Base-by-base conservation (phyloP, 345 rosid genomes). In the Aquilaria yunnanensis region DNA sequence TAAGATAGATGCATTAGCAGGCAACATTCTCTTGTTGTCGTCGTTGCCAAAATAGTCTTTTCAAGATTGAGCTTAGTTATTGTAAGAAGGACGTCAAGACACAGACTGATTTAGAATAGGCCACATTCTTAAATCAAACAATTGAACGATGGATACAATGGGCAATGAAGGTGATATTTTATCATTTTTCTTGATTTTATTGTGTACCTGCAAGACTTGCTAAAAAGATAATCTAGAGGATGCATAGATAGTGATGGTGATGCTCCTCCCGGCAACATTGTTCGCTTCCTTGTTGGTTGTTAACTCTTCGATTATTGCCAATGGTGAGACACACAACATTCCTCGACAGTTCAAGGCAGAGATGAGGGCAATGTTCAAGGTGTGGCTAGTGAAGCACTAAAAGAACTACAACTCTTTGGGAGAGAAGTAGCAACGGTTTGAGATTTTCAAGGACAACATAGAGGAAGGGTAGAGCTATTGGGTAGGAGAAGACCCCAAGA, bases 371-470 rank as follows among this genome's bases (percentile, higher is more conserved):
- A 65, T 88, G 31, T 88, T 79, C 78, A 87, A 88, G 70, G 72
- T 72, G 59, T 90, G 99, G 97, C 74, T 85, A 51, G 80, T 63
- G 7, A 70, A 81, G 77, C 88, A 90, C 56, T 87, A 88, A n/a
- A 94, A 86, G 71, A 63, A 57, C 23, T 78, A 82, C 78, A 85
- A 77, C 77, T 84, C 70, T 47, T 66, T 89, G 60, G 85, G 78
- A 9, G 95, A 79, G 77, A 93, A 85, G 69, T 92, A 87, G 47
- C 70, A 59, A 69, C 80, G 97, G 59, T 88, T 90, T 65, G 70
- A 77, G 80, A 76, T 90, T 58, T 94, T 94, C 54, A 88, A 83
- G 70, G 99, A 88, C 30, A 94, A 90, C 80, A 63, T 72, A n/a
- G 75, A 65, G 66, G 76, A 66, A 71, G 74, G 76, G 76, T 87